A percentile compares a stretch with the other conserved stretches of the same genome.
phyloP scores from a whole-genome alignment of 2,329 filamentous ascomycete genomes.

The Aquanectria penicillioides region DNA sequence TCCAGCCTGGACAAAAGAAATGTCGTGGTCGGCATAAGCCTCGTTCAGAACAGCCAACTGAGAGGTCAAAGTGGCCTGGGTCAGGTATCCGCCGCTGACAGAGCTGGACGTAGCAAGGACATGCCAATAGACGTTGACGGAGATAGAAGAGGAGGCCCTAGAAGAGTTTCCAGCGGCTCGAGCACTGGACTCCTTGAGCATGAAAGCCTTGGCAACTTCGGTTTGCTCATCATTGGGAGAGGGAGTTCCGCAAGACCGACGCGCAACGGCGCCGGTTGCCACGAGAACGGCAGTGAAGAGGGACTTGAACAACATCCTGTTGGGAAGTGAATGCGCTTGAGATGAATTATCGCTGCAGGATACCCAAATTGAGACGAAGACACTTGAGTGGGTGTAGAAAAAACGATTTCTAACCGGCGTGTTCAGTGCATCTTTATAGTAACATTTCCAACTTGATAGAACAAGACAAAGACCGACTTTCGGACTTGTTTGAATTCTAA shows the following conservation, averaged over 20 bases:
- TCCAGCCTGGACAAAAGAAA: slow-evolving; percentile 56
- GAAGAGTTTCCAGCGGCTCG: not conserved
- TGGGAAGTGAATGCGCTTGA: not conserved
- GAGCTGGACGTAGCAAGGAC: slow-evolving; percentile 34
- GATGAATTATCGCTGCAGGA: not conserved
- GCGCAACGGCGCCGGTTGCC: slow-evolving; percentile 6
- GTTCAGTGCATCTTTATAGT: not conserved
- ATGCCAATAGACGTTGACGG: slow-evolving; percentile 38
- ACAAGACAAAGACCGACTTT: not conserved
- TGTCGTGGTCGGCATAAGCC: slow-evolving; percentile 54
- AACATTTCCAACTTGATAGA: not conserved
- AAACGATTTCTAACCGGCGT: not conserved
- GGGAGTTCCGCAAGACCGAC: slow-evolving; percentile 14
- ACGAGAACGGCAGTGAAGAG: slow-evolving; percentile 1
- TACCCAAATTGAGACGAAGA: not conserved
- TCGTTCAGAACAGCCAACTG: slow-evolving; percentile 59
- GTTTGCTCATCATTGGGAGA: slow-evolving; percentile 8
- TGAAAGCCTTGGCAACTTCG: slow-evolving; percentile 12
- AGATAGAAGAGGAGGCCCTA: slow-evolving; percentile 17
- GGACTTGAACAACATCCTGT: slow-evolving; percentile 14
- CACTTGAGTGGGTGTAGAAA: not conserved
- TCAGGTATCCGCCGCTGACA: slow-evolving; percentile 31
- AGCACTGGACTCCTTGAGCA: slow-evolving; percentile 3
- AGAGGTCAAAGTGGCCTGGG: slow-evolving; percentile 25
- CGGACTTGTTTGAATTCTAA: not conserved